Conservation (phyloP, 2,329 filamentous ascomycete species). For the Penicillium olsonii region DNA sequence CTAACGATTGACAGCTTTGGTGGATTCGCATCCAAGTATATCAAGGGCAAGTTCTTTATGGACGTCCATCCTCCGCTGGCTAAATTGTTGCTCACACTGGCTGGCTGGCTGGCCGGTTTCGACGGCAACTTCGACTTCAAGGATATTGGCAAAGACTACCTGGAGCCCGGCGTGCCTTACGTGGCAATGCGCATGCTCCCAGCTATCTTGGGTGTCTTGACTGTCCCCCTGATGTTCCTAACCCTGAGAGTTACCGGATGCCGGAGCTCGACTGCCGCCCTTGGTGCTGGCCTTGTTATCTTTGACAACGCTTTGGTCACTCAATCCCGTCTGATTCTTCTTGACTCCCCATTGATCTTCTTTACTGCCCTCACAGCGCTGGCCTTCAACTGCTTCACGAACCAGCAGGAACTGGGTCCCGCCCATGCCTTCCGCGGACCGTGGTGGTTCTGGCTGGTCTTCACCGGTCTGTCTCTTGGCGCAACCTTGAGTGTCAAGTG, state of each 20-base stretch:
- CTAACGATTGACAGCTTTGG: conserved; percentile 69
- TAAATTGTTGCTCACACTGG: conserved; percentile 93
- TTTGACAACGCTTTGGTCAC: conserved; percentile 97
- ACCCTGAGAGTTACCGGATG: conserved; percentile 90
- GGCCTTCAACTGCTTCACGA: conserved; percentile 88
- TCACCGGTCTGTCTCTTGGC: conserved; percentile 83
- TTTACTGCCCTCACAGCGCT: conserved; percentile 91
- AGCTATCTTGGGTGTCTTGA: conserved; percentile 81
- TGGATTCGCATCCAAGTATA: conserved; percentile 97
- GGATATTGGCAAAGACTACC: conserved; percentile 97
- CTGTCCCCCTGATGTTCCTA: conserved; percentile 91
- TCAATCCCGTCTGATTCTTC: conserved; percentile 90
- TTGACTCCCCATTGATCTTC: conserved; percentile 91
- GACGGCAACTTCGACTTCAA: conserved; percentile 98
- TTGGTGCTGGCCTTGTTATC: conserved; percentile 84
- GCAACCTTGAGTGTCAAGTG: conserved; percentile 96
- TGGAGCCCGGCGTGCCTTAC: conserved; percentile 92
- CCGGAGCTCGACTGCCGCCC: conserved; percentile 76
- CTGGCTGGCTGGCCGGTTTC: conserved; percentile 92
- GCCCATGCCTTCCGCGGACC: conserved; percentile 80
- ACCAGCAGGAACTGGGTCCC: conserved; percentile 93
- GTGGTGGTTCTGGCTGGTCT: conserved; percentile 98
- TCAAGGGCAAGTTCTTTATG: conserved; percentile 99
- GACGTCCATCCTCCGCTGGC: conserved; percentile 98
- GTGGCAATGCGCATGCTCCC: conserved; percentile 96